Base-by-base conservation (phyloP, 331 rosid genomes). In the Acacia pycnantha region DNA sequence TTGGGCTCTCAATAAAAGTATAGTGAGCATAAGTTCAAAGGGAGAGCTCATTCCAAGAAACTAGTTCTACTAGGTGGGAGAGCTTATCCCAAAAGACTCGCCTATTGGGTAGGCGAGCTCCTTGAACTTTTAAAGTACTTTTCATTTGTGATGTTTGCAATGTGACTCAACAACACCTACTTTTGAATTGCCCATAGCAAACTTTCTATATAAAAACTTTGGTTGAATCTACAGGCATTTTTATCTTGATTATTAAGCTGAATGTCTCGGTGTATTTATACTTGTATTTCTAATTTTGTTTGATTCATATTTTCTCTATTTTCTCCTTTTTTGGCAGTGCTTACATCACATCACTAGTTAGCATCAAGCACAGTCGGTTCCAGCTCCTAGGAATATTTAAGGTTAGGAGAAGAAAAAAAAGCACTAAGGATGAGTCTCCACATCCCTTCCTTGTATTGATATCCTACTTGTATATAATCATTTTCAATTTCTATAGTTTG, bases 341-440 rank as follows among this genome's bases (percentile, higher is more conserved):
- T 95, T 85, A 93, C 98, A 74, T 89, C 99, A 82, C 85, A 79
- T 82, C 88, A 84, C 87, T 87, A 85, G 86, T 81, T 85, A 59
- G 73, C 83, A 77, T 76, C 85, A 82, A 77, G 83, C 82, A 79
- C 87, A 59, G 83, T 77, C 53, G 72, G 79, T 89, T 82, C 88
- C 91, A 83, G 92, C 95, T 80, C 82, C 81, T 83, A 15, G 86
- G 87, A 89, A 86, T 90, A 77, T 87, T 78, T 58, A 82, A 91
- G 93, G 97, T 93, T 82, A 76, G 89, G 70, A 69, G 81, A 37
- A 31, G 13, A 6, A 46, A 3, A 46, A 43, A 41, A 27, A 5
- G 74, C 43, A 22, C 18, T 27, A 19, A 10, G 35, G 33, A 70
- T 26, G 31, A 46, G 76, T 33, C 46, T 81, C 37, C 59, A 59